These are phyloP conservation scores for Aureobasidium lini DNA, from an alignment of 2,329 filamentous ascomycete genomes.

Conservation along the genomic window DNA sequence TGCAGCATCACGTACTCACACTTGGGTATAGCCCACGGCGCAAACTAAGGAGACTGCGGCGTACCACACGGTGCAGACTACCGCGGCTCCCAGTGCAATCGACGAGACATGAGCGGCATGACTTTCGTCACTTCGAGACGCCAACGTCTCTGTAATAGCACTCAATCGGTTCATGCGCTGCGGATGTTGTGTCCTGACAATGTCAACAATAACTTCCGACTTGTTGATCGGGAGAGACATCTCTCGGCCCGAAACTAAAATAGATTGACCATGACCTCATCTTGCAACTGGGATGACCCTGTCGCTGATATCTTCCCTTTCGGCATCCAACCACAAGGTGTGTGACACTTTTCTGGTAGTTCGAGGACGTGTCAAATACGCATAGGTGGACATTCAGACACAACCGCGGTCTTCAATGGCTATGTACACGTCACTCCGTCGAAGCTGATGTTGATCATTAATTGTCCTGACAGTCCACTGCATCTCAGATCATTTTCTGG, in stretches of 20 bases:
- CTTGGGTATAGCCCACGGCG: conserved; percentile 7
- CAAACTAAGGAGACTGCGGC: conserved; percentile 12
- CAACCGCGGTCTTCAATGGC: too few relatives aligned
- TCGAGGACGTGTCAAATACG: too few relatives aligned
- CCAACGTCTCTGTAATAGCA: conserved; percentile 19
- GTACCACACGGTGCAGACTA: conserved; percentile 28
- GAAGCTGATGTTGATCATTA: too few relatives aligned
- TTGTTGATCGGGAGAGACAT: not conserved
- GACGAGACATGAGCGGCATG: conserved; percentile 17
- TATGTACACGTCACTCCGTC: too few relatives aligned
- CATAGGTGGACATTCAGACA: too few relatives aligned
- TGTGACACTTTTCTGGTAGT: too few relatives aligned
- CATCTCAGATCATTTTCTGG: too few relatives aligned
- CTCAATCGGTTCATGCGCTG: conserved; percentile 22
- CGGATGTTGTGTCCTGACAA: not conserved
- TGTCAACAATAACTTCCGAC: not conserved
- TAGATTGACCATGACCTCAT: not conserved
- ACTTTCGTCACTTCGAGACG: conserved; percentile 11
- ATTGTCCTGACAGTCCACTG: too few relatives aligned
- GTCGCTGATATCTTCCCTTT: not conserved
- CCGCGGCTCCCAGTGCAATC: conserved; percentile 21
- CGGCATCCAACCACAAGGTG: not conserved
- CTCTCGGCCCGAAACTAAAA: conserved; percentile 5
- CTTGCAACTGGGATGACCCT: not conserved
- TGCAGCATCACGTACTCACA: not conserved